A percentile compares a stretch with the other conserved stretches of the same genome.
Conservation (phyloP, 169 alveolate species). For the Theileria luwenshuni region DNA sequence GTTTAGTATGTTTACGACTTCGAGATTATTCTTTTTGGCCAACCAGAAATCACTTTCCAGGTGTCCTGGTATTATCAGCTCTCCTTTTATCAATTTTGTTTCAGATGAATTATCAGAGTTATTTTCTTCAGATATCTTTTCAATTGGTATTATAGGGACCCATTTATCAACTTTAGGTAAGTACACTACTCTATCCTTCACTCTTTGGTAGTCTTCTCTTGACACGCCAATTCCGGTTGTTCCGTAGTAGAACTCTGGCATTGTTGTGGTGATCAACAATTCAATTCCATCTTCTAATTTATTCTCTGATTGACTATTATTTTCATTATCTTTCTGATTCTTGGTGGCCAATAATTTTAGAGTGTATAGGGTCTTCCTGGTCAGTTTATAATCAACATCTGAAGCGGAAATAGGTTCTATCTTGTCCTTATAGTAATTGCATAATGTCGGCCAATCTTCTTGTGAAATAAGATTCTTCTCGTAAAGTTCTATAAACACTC, state of each 20-base stretch:
- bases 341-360: neutral
- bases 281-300: neutral
- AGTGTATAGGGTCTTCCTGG: neutral
- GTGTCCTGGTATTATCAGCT: conserved; percentile 38
- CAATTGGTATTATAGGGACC: conserved; percentile 34
- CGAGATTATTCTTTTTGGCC: conserved; percentile 23
- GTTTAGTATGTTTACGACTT: conserved; percentile 26
- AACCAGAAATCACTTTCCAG: conserved; percentile 9
- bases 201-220: conserved; percentile 1
- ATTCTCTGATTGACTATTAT: neutral
- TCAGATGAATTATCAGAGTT: neutral
- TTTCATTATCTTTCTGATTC: neutral
- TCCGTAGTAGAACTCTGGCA: conserved; percentile 36
- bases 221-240: conserved; percentile 49
- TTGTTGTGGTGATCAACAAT: neutral
- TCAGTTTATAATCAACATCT: conserved; percentile 6
- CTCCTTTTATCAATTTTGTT: neutral
- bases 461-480: conserved; percentile 16
- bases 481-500: conserved; percentile 28
- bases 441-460: conserved; percentile 32
- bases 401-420: conserved; percentile 27
- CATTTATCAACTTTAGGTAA: conserved; percentile 9
- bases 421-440: neutral
- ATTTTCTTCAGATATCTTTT: neutral
- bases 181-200: conserved; percentile 16